phyloP scores from a whole-genome alignment of 129 eudicot species.

The Chrysanthemum seticuspe region DNA sequence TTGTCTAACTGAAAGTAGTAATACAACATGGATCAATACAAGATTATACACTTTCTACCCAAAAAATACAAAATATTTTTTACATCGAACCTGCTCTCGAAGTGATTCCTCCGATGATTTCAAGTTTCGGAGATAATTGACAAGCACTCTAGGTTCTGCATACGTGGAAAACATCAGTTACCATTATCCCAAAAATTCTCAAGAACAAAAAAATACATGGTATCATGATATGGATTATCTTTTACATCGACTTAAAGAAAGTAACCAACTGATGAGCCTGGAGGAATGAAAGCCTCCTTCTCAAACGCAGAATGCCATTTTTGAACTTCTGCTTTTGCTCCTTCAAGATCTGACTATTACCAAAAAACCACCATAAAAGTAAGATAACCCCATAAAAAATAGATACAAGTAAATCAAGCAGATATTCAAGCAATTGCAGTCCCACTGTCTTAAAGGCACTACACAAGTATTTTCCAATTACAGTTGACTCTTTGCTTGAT shows the following conservation, averaged over 20 bases:
- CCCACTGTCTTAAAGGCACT: neutral
- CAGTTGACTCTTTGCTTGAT: conserved; percentile 14
- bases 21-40: conserved; percentile 8
- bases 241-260: conserved; percentile 4
- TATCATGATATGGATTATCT: neutral
- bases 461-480: conserved; percentile 4
- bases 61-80: neutral
- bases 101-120: conserved; percentile 88
- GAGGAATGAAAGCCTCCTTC: conserved; percentile 63
- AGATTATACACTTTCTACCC: too few species aligned
- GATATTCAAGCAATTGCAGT: neutral
- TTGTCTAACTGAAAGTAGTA: conserved; percentile 62
- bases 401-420: neutral
- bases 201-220: neutral
- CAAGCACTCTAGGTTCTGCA: conserved; percentile 75
- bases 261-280: conserved; percentile 63
- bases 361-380: neutral
- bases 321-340: conserved; percentile 75
- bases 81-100: conserved; percentile 74
- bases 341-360: conserved; percentile 74
- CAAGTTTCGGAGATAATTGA: conserved; percentile 65
- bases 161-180: neutral
- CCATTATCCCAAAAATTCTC: neutral
- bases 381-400: conserved; percentile 13
- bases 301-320: conserved; percentile 87